These are phyloP conservation scores for Cladosporium sp. DNA, from an alignment of 2,329 filamentous ascomycete species.

Conservation along the genomic window DNA sequence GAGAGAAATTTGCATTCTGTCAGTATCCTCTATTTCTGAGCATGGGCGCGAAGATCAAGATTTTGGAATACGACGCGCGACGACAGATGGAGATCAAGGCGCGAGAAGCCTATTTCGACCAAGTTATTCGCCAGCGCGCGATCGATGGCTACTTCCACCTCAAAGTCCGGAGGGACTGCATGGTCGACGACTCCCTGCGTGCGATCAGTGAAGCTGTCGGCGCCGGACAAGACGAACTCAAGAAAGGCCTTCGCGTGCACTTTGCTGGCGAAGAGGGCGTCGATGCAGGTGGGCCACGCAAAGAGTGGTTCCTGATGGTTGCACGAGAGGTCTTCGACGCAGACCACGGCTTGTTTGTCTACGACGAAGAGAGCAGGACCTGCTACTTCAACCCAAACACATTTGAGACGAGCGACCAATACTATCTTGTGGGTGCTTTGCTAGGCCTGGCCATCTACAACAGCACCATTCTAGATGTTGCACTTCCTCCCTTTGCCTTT, in stretches of 20 bases:
- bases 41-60: slow-evolving; percentile 87
- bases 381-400: slow-evolving; percentile 92
- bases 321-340: slow-evolving; percentile 88
- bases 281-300: slow-evolving; percentile 81
- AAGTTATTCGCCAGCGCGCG: slow-evolving; percentile 69
- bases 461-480: slow-evolving; percentile 85
- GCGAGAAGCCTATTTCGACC: slow-evolving; percentile 85
- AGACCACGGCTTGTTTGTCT: slow-evolving; percentile 85
- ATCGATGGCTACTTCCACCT: slow-evolving; percentile 69
- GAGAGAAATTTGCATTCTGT: slow-evolving; percentile 77
- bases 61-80: slow-evolving; percentile 80
- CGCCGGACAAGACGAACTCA: slow-evolving; percentile 76
- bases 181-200: slow-evolving; percentile 83
- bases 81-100: slow-evolving; percentile 88
- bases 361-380: slow-evolving; percentile 83
- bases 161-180: slow-evolving; percentile 73
- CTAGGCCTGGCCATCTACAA: slow-evolving; percentile 92
- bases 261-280: slow-evolving; percentile 88
- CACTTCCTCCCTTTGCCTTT: slow-evolving; percentile 83
- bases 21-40: slow-evolving; percentile 90
- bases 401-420: slow-evolving; percentile 88
- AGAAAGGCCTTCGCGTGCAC: slow-evolving; percentile 80
- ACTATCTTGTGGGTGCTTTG: slow-evolving; percentile 82
- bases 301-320: slow-evolving; percentile 90
- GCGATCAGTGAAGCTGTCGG: slow-evolving; percentile 82